Evolutionary conservation across 345 rosid genomes (phyloP).

Genomic region (Euphorbia tirucalli): DNA sequence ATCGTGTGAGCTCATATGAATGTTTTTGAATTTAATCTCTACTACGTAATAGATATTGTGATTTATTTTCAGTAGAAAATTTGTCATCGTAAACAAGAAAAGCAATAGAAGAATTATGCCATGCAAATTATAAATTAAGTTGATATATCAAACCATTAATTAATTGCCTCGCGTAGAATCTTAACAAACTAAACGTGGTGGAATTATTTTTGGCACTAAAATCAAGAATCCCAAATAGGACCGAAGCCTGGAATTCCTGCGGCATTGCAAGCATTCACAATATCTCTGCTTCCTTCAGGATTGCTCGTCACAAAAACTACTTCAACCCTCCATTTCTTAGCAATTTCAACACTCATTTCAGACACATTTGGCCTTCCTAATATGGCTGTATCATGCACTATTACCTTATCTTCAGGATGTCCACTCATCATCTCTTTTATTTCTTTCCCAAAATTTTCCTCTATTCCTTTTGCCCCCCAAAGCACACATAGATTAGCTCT

Average conservation of each 20-base stretch:
- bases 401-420: slow-evolving; percentile 53
- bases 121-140: too few species aligned
- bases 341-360: slow-evolving; percentile 58
- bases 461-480: slow-evolving; percentile 78
- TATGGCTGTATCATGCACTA: slow-evolving; percentile 67
- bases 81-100: too few species aligned
- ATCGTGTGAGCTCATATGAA: too few species aligned
- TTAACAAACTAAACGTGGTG: too few species aligned
- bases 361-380: slow-evolving; percentile 71
- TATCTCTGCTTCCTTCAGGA: slow-evolving; percentile 84
- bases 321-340: slow-evolving; percentile 64
- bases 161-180: too few species aligned
- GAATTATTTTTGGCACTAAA: too few species aligned
- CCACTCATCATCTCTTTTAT: slow-evolving; percentile 51
- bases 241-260: slow-evolving; percentile 70
- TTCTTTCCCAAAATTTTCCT: slow-evolving; percentile 65
- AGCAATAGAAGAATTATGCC: too few species aligned
- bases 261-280: slow-evolving; percentile 61
- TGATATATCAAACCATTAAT: too few species aligned
- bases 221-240: slow-evolving; percentile 92
- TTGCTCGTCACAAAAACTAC: slow-evolving; percentile 81
- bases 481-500: slow-evolving; percentile 52
- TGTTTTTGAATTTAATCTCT: too few species aligned
- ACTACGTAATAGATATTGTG: too few species aligned
- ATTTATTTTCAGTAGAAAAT: too few species aligned